Evolutionary conservation across 1,284 basidiomycete genomes (phyloP), one percentile per base, ranked within the genome.

Genomic region (Ustilago curta): DNA sequence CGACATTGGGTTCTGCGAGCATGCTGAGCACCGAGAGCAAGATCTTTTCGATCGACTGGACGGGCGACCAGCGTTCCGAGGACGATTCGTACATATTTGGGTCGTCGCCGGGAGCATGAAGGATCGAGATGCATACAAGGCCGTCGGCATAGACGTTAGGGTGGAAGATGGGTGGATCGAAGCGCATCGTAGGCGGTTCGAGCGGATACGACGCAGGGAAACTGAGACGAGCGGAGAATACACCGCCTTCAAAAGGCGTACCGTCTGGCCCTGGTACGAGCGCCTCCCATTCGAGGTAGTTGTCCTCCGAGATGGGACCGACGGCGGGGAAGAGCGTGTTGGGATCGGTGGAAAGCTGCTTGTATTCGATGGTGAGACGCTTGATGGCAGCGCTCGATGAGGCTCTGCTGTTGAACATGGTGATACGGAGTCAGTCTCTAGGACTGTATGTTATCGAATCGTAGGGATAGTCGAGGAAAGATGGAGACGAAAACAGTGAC

Each of bases 1-100:
- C 97, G 58, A 98, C 89, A 86, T 99, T 99, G n/a, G 97, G 97
- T 87, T 99, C 96, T 75, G 97, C 95, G n/a, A 99, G 90, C 96
- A 99, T 98, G 59, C 93, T 96, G 76, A 99, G 91, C 21, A 99
- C 96, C 77, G 93, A 95, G 7, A 99, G 73, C 31, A 87, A 71
- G 68, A 99, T 97, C 85, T 97, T 97, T 87, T 99, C 93, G 45
- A 99, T 94, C 82, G 92, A 93, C 86, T 97, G 94, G 0, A 99
- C 95, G 18, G 97, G 97, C 66, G 93, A 95, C 97, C 97, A 99
- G 44, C 97, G 90, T 85, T 99, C 97, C 27, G 92, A 94, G 0
- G 96, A 95, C 70, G 92, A 91, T 85, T 99, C 97, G 84, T 89
- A 89, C 83, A 84, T 84, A 71, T 88, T 86, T 21, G 89, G 88